Percentiles rank a stretch among this genome's conserved stretches.
phyloP scores from a whole-genome alignment of 345 rosid genomes.

The Eucalyptus regnans region DNA sequence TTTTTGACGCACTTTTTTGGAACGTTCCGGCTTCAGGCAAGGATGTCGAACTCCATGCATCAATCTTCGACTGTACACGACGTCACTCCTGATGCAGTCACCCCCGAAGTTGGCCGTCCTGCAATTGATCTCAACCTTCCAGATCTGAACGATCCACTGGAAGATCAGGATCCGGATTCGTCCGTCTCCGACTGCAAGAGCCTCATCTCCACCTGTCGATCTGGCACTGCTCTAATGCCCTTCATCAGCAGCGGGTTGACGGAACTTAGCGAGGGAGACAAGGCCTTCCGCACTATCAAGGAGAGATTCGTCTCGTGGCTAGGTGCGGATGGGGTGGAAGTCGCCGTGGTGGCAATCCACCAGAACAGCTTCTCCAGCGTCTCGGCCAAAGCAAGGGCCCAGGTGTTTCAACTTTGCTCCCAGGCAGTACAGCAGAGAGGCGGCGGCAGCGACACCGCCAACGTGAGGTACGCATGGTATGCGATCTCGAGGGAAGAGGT shows the following conservation, averaged over 20 bases:
- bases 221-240: not conserved
- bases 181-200: conserved; percentile 56
- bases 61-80: not conserved
- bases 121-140: not conserved
- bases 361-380: conserved; percentile 18
- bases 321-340: conserved; percentile 22
- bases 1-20: not conserved
- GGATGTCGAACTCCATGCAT: not conserved
- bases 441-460: conserved; percentile 48
- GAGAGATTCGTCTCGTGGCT: conserved; percentile 26
- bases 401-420: conserved; percentile 36
- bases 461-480: conserved; percentile 63
- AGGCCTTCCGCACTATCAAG: conserved; percentile 23
- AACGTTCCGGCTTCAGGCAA: not conserved
- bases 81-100: not conserved
- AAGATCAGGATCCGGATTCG: conserved; percentile 8
- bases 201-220: not conserved
- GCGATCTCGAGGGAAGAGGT: conserved; percentile 29
- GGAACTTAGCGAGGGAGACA: conserved; percentile 33
- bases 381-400: conserved; percentile 34
- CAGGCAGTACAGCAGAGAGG: conserved; percentile 39
- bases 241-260: conserved; percentile 10
- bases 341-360: conserved; percentile 29
- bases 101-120: not conserved
- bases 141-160: not conserved